Evolutionary conservation across 371 early-diverging fungal genomes (phyloP), one percentile per base, ranked within the genome.

Genomic region (Blakeslea trispora): DNA sequence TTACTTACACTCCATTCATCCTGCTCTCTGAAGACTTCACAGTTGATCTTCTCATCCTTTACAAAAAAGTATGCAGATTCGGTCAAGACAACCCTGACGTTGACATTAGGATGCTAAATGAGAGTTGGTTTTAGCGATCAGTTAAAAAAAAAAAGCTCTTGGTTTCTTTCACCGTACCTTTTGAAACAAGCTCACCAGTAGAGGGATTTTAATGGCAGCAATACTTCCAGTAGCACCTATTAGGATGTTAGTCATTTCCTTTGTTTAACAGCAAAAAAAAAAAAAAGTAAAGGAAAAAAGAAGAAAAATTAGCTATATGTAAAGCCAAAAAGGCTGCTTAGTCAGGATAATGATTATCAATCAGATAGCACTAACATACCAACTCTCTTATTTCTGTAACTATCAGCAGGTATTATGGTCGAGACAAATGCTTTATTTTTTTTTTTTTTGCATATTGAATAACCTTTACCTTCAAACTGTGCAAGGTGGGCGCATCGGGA

Each of bases 141-240:
- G n/a, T n/a, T n/a, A n/a, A n/a, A n/a, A n/a, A n/a, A n/a, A n/a
- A n/a, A n/a, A 22, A 50, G 5, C 28, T 28, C 7, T 28, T 28
- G 3, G 7, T 28, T 28, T 28, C 7, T 5, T 28, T 28, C 28
- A 28, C 17, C 21, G 39, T 71, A 78, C 85, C 55, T 80, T 50
- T 31, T 72, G 45, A 18, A 91, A 68, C 0, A 66, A 53, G 31
- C 61, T 48, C 8, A 91, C 86, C 4, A 96, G 81, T 19, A 79
- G 60, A 1, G 94, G 92, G 11, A 95, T 69, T 64, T 96, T 96
- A 50, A 96, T 82, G 60, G 88, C 83, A 9, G 97, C 95, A 11
- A 96, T 94, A 61, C 92, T 92, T 11, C 97, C 97, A 0, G 97
- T 95, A 0, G 86, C 87, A 1, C 88, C 94, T 28, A 96, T 71